These are phyloP conservation scores for Nicotiana knightiana DNA, from an alignment of 257 asterid species.

Conservation along the genomic window DNA sequence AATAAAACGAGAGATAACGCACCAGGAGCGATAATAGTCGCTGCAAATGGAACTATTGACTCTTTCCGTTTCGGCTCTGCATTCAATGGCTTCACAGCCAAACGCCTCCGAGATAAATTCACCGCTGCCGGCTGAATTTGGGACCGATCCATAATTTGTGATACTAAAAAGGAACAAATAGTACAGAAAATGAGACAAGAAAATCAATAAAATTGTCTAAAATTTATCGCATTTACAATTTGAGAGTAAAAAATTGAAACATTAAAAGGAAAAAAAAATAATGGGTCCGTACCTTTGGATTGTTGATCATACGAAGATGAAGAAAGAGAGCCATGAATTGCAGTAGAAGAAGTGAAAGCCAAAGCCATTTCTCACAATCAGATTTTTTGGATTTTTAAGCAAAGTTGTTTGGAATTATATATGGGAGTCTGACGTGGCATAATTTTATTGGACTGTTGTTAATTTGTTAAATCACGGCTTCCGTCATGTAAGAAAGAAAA, in stretches of 20 bases:
- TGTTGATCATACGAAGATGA: constrained; percentile 32
- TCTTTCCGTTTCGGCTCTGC: constrained; percentile 49
- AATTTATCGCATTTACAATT: neutral
- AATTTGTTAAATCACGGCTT: constrained; percentile 28
- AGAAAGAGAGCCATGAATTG: constrained; percentile 40
- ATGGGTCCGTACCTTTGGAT: constrained; percentile 44
- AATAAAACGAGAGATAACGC: neutral
- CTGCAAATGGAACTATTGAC: constrained; percentile 44
- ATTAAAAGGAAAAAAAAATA: no score
- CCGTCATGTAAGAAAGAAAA: constrained; percentile 30
- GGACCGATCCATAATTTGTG: constrained; percentile 37
- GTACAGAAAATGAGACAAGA: neutral
- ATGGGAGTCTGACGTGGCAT: constrained; percentile 30
- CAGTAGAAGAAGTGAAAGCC: constrained; percentile 49
- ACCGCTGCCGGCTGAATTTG: constrained; percentile 23
- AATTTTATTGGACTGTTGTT: constrained; percentile 20
- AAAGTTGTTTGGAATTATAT: constrained; percentile 12
- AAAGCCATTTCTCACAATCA: constrained; percentile 38
- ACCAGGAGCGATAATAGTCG: constrained; percentile 43
- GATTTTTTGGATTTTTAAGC: no score
- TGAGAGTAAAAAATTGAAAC: neutral
- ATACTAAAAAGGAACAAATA: constrained; percentile 12
- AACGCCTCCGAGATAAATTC: constrained; percentile 25
- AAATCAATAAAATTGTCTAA: no score
- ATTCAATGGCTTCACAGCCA: constrained; percentile 48